These are phyloP conservation scores for Nephromyces sp. DNA, from an alignment of 169 alveolate genomes.

Conservation along the genomic window DNA sequence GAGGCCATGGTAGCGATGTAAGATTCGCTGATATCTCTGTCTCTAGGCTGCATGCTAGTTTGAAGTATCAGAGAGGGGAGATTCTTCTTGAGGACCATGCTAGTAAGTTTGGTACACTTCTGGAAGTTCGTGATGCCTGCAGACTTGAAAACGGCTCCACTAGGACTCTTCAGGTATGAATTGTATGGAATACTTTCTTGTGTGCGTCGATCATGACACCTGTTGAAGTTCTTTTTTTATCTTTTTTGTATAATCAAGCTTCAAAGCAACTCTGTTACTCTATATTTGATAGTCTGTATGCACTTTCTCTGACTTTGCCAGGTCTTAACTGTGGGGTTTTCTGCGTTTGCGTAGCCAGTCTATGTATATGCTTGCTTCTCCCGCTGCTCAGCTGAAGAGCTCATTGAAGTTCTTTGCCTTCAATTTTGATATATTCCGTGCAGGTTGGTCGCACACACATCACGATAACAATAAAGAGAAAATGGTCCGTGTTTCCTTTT, in stretches of 20 bases:
- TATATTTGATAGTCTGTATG: too few relatives aligned
- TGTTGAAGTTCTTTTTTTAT: neutral
- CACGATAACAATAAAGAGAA: constrained; percentile 17
- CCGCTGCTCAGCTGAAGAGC: too few relatives aligned
- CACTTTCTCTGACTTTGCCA: too few relatives aligned
- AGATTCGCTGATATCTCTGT: constrained; percentile 88
- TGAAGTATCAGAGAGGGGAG: constrained; percentile 66
- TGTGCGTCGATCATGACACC: neutral
- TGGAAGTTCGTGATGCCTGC: constrained; percentile 41
- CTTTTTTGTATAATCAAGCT: too few relatives aligned
- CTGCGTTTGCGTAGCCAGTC: too few relatives aligned
- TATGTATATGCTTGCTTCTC: too few relatives aligned
- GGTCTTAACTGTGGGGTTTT: too few relatives aligned
- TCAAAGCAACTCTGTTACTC: too few relatives aligned
- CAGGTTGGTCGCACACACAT: constrained; percentile 37
- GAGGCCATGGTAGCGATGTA: constrained; percentile 85
- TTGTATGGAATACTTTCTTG: neutral
- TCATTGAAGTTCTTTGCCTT: too few relatives aligned
- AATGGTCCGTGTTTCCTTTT: constrained; percentile 18
- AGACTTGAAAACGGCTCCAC: constrained; percentile 17
- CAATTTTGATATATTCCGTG: too few relatives aligned
- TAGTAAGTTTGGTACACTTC: constrained; percentile 89
- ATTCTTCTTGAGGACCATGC: constrained; percentile 81
- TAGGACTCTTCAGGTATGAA: constrained; percentile 12
- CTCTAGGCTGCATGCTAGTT: constrained; percentile 79